A percentile compares a stretch with the other conserved stretches of the same genome.
Conservation (phyloP, 2,329 filamentous ascomycete genomes). For the Thermoascus crustaceus region DNA sequence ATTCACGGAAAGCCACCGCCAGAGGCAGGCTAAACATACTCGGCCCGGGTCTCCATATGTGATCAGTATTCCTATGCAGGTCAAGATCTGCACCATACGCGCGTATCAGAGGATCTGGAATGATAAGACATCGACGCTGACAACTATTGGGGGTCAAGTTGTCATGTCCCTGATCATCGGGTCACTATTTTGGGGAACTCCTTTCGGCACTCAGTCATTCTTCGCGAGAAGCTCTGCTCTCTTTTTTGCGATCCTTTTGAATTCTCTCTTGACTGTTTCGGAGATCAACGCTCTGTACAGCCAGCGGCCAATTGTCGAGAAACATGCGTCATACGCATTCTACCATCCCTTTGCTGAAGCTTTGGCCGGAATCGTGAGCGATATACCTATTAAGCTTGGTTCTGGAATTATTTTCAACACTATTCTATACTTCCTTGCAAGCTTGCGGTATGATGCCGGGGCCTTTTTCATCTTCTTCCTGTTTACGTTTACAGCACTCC, state of each 20-base stretch:
- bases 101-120: slow-evolving; percentile 66
- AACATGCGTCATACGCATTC: slow-evolving; percentile 77
- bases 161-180: slow-evolving; percentile 69
- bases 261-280: slow-evolving; percentile 55
- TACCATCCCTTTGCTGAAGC: slow-evolving; percentile 88
- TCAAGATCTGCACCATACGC: slow-evolving; percentile 72
- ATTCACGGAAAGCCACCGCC: slow-evolving; percentile 24
- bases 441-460: slow-evolving; percentile 24
- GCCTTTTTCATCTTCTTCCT: slow-evolving; percentile 58
- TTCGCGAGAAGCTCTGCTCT: slow-evolving; percentile 1
- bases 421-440: slow-evolving; percentile 74
- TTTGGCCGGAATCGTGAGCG: slow-evolving; percentile 73
- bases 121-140: slow-evolving; percentile 67
- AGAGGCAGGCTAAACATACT: slow-evolving; percentile 30
- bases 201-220: slow-evolving; percentile 15
- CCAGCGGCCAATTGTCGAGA: slow-evolving; percentile 87
- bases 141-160: slow-evolving; percentile 58
- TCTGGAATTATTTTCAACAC: slow-evolving; percentile 72
- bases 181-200: slow-evolving; percentile 60
- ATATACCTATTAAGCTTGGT: slow-evolving; percentile 73
- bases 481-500: slow-evolving; percentile 51
- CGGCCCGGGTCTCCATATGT: slow-evolving; percentile 56
- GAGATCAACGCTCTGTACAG: slow-evolving; percentile 80
- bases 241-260: slow-evolving; percentile 24
- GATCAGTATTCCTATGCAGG: slow-evolving; percentile 66